These are phyloP conservation scores for Nematodospora anomalae DNA, from an alignment of 1,139 yeast species.

Conservation along the genomic window DNA sequence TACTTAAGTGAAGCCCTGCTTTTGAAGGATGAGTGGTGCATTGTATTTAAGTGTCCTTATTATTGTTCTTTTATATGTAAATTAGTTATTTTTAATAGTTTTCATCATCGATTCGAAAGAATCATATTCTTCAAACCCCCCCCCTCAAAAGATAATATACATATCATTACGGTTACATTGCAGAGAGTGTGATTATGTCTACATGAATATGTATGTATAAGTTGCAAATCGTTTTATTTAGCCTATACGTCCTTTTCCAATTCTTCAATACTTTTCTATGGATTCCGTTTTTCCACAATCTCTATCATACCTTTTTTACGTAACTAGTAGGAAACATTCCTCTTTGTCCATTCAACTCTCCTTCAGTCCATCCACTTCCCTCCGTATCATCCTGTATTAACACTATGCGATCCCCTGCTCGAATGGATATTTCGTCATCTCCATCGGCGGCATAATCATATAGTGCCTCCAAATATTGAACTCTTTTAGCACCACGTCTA, in stretches of 20 bases:
- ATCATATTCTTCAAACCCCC: not conserved
- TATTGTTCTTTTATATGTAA: not conserved
- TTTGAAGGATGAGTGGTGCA: not conserved
- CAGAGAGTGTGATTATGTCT: no score
- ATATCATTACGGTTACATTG: not conserved
- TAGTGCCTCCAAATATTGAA: slow-evolving; percentile 67
- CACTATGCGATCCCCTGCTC: slow-evolving; percentile 73
- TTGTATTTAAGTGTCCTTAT: not conserved
- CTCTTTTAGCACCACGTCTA: slow-evolving; percentile 67
- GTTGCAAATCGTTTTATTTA: not conserved
- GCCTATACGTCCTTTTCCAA: not conserved
- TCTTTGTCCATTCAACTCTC: slow-evolving; percentile 68
- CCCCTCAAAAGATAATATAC: not conserved
- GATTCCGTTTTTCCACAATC: no score
- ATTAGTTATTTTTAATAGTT: not conserved
- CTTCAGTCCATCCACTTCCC: slow-evolving; percentile 97
- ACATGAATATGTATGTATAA: no score
- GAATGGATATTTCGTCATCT: slow-evolving; percentile 73
- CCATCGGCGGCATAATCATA: slow-evolving; percentile 83
- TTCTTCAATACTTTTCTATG: no score
- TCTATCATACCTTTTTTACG: slow-evolving; percentile 45
- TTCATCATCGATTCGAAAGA: not conserved
- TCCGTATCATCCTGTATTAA: slow-evolving; percentile 67
- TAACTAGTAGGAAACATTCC: slow-evolving; percentile 88
- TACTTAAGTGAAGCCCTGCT: not conserved